A percentile compares a stretch with the other conserved stretches of the same genome.
Conservation (phyloP, 768 basidiomycete genomes). For the Leccinum variicolor region DNA sequence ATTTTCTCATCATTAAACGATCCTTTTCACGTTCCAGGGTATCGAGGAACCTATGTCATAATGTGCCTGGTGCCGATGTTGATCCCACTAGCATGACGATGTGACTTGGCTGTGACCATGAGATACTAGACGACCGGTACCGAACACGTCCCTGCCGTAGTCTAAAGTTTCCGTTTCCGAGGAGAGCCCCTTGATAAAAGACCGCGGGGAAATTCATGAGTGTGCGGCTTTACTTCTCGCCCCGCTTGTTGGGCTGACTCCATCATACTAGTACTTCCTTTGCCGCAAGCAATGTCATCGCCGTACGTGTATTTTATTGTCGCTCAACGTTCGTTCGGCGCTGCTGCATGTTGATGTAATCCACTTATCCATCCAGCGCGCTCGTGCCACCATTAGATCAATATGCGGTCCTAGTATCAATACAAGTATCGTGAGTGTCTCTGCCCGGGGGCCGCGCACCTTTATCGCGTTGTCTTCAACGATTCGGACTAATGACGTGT, state of each 20-base stretch:
- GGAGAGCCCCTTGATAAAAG: neutral
- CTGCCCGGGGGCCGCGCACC: neutral
- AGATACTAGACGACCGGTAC: neutral
- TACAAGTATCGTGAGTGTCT: slow-evolving; percentile 9
- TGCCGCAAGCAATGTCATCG: neutral
- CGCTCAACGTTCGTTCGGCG: neutral
- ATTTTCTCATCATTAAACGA: neutral
- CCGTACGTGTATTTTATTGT: neutral
- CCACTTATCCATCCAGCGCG: neutral
- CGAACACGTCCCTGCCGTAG: neutral
- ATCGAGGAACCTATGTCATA: neutral
- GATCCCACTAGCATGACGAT: neutral
- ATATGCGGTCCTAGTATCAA: slow-evolving; percentile 1
- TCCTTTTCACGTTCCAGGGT: neutral
- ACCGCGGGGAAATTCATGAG: neutral
- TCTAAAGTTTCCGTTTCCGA: neutral
- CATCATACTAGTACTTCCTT: too few species aligned
- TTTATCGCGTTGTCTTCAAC: too few species aligned
- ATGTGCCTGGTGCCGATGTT: neutral
- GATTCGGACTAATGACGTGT: neutral
- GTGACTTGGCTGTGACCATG: neutral
- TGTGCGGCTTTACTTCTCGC: neutral
- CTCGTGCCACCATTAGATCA: neutral
- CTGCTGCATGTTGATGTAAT: neutral
- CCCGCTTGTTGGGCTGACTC: neutral